phyloP scores from a whole-genome alignment of 2,329 filamentous ascomycete species.

The Alternaria tenuissima region DNA sequence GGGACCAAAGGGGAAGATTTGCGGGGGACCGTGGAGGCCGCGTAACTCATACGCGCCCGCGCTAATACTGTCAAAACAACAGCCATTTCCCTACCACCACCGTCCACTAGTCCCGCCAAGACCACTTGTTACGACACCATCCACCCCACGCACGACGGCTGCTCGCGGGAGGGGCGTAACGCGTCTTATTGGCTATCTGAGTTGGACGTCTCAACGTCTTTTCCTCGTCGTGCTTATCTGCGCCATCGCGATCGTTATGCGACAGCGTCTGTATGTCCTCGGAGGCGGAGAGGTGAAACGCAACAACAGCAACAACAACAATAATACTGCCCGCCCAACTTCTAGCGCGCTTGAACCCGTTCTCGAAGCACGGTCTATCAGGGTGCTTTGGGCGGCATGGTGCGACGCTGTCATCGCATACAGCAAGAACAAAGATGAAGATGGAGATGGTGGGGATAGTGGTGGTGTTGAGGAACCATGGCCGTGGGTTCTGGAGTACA shows the following conservation, averaged over 20 bases:
- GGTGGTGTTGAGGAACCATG: neutral
- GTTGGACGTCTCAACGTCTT: neutral
- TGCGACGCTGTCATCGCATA: conserved; percentile 35
- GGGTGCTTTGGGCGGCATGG: conserved; percentile 45
- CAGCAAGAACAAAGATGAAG: neutral
- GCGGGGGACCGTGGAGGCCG: neutral
- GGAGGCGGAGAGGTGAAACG: neutral
- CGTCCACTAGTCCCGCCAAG: neutral
- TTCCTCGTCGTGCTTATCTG: neutral
- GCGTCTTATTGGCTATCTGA: neutral
- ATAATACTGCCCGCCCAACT: neutral
- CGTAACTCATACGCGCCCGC: neutral
- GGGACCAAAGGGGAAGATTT: neutral
- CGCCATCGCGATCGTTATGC: neutral
- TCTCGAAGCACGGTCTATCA: conserved; percentile 10
- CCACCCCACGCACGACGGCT: neutral
- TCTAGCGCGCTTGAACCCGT: conserved; percentile 1
- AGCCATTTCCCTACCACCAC: neutral
- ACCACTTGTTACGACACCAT: neutral
- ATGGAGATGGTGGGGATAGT: neutral
- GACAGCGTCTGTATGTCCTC: neutral
- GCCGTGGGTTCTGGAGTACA: conserved; percentile 23
- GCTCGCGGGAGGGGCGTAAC: neutral
- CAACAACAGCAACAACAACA: neutral
- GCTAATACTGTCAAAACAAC: neutral